A percentile compares a stretch with the other conserved stretches of the same genome.
These are phyloP conservation scores for Kandelia obovata DNA, from an alignment of 345 rosid genomes.

Conservation along the genomic window DNA sequence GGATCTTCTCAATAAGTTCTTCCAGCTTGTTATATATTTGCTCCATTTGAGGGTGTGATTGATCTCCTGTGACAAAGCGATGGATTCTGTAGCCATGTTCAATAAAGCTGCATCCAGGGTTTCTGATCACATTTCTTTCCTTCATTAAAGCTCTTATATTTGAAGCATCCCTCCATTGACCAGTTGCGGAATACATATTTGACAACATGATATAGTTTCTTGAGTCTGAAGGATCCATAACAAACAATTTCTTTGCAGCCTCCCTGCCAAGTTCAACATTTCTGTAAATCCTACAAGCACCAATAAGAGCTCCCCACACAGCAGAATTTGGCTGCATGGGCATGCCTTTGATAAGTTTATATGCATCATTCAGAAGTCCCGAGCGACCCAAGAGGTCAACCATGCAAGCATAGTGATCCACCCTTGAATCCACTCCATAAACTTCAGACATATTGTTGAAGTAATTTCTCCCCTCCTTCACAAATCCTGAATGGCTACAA, in stretches of 20 bases:
- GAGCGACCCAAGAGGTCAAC: constrained; percentile 76
- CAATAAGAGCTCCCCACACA: constrained; percentile 79
- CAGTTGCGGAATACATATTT: constrained; percentile 63
- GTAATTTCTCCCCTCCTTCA: constrained; percentile 53
- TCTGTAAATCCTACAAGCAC: constrained; percentile 59
- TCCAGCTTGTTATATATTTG: constrained; percentile 48
- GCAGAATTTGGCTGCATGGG: constrained; percentile 65
- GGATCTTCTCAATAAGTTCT: constrained; percentile 44
- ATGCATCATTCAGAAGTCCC: constrained; percentile 53
- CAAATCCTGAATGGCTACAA: constrained; percentile 70
- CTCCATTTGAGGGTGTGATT: constrained; percentile 50
- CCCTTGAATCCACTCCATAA: constrained; percentile 42
- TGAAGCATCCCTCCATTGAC: constrained; percentile 59
- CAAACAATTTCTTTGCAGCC: constrained; percentile 53
- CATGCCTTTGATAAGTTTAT: constrained; percentile 48
- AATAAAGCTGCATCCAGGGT: constrained; percentile 59
- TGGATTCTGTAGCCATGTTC: constrained; percentile 52
- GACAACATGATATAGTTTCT: constrained; percentile 67
- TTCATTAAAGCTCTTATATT: constrained; percentile 51
- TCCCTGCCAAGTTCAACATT: constrained; percentile 44
- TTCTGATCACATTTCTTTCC: constrained; percentile 44
- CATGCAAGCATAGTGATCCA: constrained; percentile 74
- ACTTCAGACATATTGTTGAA: constrained; percentile 42
- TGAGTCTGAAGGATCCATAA: constrained; percentile 52
- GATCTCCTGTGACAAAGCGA: constrained; percentile 56